Conservation (phyloP, 495 filamentous ascomycete species). For the Neurospora sp. region DNA sequence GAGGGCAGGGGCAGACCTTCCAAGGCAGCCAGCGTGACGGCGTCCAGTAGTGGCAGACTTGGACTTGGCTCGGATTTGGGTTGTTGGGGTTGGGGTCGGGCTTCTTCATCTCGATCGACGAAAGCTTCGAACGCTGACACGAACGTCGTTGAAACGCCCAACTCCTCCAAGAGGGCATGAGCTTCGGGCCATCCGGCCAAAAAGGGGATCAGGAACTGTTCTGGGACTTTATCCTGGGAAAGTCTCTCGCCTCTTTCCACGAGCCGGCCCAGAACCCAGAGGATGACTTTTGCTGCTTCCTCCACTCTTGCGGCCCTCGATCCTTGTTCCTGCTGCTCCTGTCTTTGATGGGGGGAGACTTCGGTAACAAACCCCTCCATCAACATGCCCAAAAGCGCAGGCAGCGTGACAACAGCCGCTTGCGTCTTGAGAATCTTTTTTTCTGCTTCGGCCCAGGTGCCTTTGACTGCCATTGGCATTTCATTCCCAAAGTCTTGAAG, state of each 20-base stretch:
- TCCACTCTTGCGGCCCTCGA: background rate
- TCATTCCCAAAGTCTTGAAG: background rate
- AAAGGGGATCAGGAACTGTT: background rate
- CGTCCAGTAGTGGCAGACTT: background rate
- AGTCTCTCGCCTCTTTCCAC: background rate
- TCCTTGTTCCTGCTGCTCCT: background rate
- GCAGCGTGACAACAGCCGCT: background rate
- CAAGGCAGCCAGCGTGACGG: background rate
- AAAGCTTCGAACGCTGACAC: background rate
- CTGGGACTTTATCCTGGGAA: background rate
- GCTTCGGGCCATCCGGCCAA: background rate
- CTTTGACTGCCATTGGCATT: background rate
- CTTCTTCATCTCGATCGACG: background rate
- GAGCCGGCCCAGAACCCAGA: background rate
- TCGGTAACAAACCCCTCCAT: background rate
- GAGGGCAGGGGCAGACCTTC: background rate
- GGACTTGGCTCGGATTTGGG: background rate
- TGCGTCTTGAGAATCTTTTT: background rate
- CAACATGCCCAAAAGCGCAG: background rate
- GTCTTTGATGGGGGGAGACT: too few relatives aligned
- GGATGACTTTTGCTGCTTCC: background rate
- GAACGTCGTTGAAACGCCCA: background rate
- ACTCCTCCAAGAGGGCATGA: background rate
- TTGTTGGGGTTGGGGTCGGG: background rate
- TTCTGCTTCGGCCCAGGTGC: background rate